These are phyloP conservation scores for Ceriops decandra DNA, from an alignment of 345 rosid species.

Conservation along the genomic window DNA sequence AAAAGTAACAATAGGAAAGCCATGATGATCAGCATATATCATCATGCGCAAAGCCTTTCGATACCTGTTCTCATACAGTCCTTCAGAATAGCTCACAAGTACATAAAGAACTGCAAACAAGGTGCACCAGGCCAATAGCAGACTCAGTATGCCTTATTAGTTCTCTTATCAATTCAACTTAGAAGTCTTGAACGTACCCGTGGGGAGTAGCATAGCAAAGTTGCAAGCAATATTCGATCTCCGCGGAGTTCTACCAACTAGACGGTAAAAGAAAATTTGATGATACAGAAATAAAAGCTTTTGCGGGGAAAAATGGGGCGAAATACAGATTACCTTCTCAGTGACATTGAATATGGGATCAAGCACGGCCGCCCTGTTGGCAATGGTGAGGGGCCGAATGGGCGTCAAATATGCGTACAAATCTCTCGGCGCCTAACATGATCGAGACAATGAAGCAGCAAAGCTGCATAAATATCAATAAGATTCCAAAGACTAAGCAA, in stretches of 20 bases:
- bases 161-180: neutral
- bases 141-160: too few species aligned
- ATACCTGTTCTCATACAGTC: conserved; percentile 39
- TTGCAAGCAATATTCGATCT: conserved; percentile 89
- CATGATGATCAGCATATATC: conserved; percentile 83
- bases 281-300: neutral
- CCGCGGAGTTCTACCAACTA: conserved; percentile 99
- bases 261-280: conserved; percentile 5
- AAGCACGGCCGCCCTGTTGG: conserved; percentile 92
- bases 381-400: conserved; percentile 85
- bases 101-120: neutral
- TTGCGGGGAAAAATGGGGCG: neutral
- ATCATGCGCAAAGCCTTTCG: conserved; percentile 83
- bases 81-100: neutral
- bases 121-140: too few species aligned
- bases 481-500: too few species aligned
- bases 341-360: conserved; percentile 83
- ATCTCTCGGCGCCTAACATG: conserved; percentile 65
- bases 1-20: conserved; percentile 73
- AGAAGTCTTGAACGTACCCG: conserved; percentile 52
- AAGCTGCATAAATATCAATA: too few species aligned
- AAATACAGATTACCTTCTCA: conserved; percentile 54
- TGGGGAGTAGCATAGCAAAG: conserved; percentile 99
- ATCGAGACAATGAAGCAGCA: neutral
- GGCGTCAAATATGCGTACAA: conserved; percentile 76